These are phyloP conservation scores for Acanthamoeba triangularis DNA, from an alignment of 208 protist genomes.

Conservation along the genomic window DNA sequence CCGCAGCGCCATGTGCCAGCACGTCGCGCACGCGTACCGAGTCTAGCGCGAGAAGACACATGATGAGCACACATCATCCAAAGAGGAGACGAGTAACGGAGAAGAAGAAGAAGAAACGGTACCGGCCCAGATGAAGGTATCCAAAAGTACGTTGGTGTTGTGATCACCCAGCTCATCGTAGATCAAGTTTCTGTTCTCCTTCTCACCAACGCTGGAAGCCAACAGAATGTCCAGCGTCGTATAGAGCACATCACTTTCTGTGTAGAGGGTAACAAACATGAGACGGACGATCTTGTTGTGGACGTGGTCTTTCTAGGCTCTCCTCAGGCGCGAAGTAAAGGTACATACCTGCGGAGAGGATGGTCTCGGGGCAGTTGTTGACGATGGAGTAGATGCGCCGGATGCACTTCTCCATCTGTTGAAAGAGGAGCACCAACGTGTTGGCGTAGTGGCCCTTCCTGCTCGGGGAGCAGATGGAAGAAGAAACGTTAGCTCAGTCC, in stretches of 20 bases:
- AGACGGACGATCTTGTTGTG: neutral
- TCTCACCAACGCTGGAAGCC: neutral
- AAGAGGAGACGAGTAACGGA: neutral
- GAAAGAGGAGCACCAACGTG: slow-evolving; percentile 49
- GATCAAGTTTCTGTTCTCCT: slow-evolving; percentile 42
- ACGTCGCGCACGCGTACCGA: slow-evolving; percentile 41
- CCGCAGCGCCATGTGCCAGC: slow-evolving; percentile 22
- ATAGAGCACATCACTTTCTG: slow-evolving; percentile 34
- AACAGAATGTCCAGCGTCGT: slow-evolving; percentile 53
- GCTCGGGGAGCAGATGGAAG: neutral
- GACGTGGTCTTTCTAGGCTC: neutral
- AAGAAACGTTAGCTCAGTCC: neutral
- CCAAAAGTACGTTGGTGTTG: neutral
- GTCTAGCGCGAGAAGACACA: neutral
- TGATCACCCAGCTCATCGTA: slow-evolving; percentile 7
- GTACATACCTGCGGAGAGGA: slow-evolving; percentile 41
- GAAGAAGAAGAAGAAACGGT: neutral
- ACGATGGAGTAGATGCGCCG: slow-evolving; percentile 22
- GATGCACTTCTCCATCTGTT: slow-evolving; percentile 28
- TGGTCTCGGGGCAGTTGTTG: slow-evolving; percentile 21
- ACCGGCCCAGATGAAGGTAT: slow-evolving; percentile 65
- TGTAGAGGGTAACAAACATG: neutral
- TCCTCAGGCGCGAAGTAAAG: no score
- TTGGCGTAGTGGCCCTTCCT: slow-evolving; percentile 31
- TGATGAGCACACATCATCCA: neutral